A percentile compares a stretch with the other conserved stretches of the same genome.
These are phyloP conservation scores for Colletotrichum limetticola DNA, from an alignment of 2,329 filamentous ascomycete species.

Conservation along the genomic window DNA sequence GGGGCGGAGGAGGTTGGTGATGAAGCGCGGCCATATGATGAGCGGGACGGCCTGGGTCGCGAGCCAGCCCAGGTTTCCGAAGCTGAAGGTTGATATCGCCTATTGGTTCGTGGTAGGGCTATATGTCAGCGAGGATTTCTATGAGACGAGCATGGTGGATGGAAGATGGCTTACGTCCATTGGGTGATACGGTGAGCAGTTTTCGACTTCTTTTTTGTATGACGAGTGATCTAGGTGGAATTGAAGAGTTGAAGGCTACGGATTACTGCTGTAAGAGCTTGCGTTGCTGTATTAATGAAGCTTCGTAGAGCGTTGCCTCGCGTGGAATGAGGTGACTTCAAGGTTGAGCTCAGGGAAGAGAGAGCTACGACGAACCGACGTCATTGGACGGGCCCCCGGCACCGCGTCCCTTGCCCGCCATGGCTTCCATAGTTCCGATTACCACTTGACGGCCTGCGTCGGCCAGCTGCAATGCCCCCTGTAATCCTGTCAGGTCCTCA, in stretches of 20 bases:
- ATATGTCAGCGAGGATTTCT: background rate
- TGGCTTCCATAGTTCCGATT: too few relatives aligned
- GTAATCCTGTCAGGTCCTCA: background rate
- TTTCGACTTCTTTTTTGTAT: background rate
- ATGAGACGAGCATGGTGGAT: background rate
- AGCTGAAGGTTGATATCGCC: conserved; percentile 62
- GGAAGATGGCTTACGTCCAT: conserved; percentile 43
- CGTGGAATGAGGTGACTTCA: conserved; percentile 13
- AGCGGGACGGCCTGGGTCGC: conserved; percentile 58
- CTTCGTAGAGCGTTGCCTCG: background rate
- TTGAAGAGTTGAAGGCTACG: too few relatives aligned
- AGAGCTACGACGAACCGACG: conserved; percentile 10
- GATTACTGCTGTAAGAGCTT: background rate
- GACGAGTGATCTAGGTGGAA: background rate
- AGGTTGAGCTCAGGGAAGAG: too few relatives aligned
- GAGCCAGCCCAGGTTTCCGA: conserved; percentile 64
- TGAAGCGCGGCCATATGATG: conserved; percentile 59
- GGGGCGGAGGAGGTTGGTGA: conserved; percentile 54
- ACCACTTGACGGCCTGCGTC: background rate
- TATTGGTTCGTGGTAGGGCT: conserved; percentile 38
- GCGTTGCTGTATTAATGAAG: background rate
- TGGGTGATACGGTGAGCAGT: background rate
- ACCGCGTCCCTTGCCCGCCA: background rate
- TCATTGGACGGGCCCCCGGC: conserved; percentile 26
- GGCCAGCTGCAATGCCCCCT: conserved; percentile 6